Evolutionary conservation across 2,329 filamentous ascomycete species (phyloP), one percentile per base, ranked within the genome.

Genomic region (Fusarium sp.): DNA sequence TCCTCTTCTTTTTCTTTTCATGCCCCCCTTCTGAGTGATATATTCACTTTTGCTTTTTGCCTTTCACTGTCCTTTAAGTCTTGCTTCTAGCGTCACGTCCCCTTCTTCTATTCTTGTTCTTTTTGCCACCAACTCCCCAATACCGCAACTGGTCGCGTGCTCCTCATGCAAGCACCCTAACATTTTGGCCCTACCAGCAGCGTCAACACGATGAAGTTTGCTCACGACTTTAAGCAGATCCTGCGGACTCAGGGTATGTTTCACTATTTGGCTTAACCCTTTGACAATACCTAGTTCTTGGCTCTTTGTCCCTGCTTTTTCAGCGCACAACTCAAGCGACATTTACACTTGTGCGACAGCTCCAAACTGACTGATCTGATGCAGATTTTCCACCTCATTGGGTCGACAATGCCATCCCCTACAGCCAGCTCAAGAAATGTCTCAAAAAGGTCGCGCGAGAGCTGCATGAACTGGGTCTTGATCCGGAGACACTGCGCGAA

Each of bases 371-470:
- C 52, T 41, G 37, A 45, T 57, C 41, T 16, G 27, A 45, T 35
- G 22, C 52, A 87, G 92, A 90, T 74, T 97, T 95, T 80, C 95
- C 95, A 9, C 84, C 89, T 59, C 91, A 92, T 80, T 92, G 90
- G 90, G 85, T 95, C 58, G 88, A 92, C 52, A 92, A 91, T 31
- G 94, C 95, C 58, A 94, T 97, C 71, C 94, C 93, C 4, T 97
- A 97, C 81, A 89, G 92, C 52, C 90, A 95, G 82, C 89, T 97
- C 66, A 97, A 97, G 84, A 97, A 97, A 85, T 94, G 93, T 83
- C 92, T 97, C 80, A 96, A 95, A 80, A 92, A 92, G 80, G 92
- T 97, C 59, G 90, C 92, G 74, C 84, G 86, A 61, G 94, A 97
- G 84, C 87, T 97, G 62, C 84, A 87, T 45, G 87, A 88, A 37